Evolutionary conservation across 2,329 filamentous ascomycete genomes (phyloP).

Genomic region (Claviceps africana): DNA sequence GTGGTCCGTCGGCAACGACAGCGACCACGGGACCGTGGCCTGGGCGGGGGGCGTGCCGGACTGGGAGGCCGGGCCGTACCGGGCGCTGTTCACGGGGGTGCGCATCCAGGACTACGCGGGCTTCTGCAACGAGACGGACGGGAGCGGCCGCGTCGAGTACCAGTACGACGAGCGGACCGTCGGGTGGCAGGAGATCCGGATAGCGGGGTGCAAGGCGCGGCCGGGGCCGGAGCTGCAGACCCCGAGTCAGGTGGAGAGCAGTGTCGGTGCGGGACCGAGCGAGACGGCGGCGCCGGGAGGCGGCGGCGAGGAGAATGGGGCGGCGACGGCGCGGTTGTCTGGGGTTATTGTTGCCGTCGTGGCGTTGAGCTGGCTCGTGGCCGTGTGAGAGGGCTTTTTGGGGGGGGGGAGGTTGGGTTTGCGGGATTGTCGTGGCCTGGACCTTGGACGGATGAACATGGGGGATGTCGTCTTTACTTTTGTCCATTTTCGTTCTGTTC

Average conservation of each 20-base stretch:
- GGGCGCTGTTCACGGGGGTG: slow-evolving; percentile 13
- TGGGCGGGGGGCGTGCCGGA: slow-evolving; percentile 49
- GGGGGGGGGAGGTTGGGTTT: too few relatives aligned
- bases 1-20: slow-evolving; percentile 35
- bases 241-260: slow-evolving; percentile 4
- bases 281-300: not conserved
- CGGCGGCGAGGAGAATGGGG: slow-evolving; percentile 4
- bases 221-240: slow-evolving; percentile 4
- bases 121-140: slow-evolving; percentile 12
- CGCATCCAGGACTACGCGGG: slow-evolving; percentile 18
- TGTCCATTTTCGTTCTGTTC: too few relatives aligned
- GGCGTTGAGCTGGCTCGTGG: slow-evolving; percentile 7
- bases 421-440: too few relatives aligned
- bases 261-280: not conserved
- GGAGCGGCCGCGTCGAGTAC: slow-evolving; percentile 12
- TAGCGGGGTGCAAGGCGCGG: slow-evolving; percentile 15
- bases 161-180: slow-evolving; percentile 14
- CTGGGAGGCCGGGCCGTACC: slow-evolving; percentile 16
- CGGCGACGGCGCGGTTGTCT: not conserved
- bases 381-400: too few relatives aligned
- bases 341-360: slow-evolving; percentile 4
- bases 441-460: too few relatives aligned
- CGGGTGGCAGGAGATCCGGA: slow-evolving; percentile 17
- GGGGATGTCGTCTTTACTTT: too few relatives aligned
- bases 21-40: slow-evolving; percentile 44